Evolutionary conservation across 108 stramenopile genomes (phyloP), one percentile per base, ranked within the genome.

Genomic region (Cyclotella baltica): DNA sequence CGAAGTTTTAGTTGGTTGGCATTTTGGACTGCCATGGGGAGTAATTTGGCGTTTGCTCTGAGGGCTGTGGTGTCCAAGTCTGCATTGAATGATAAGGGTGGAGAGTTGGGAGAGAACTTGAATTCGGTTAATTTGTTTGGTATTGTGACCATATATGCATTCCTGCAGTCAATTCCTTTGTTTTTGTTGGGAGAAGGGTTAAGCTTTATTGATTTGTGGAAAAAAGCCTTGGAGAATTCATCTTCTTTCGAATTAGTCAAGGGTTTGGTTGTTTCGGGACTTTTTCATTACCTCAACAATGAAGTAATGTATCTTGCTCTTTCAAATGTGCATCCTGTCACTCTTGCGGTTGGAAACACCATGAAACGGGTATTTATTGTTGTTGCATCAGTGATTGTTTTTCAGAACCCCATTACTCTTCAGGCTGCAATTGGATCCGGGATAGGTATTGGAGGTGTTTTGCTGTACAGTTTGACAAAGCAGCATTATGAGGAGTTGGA

Each of bases 341-440:
- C 98, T 18, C 70, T 95, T 40, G 98, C 98, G 1, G 97, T 98
- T 29, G 98, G 96, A 58, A 98, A 98, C 67, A 98, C 97, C 20
- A 88, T 97, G 90, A 98, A 98, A 83, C 90, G 98, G 13, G 97
- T 98, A 23, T 94, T 98, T 48, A 98, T 98, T 84, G 87, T 98
- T 70, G 92, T 95, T 4, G 94, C 97, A n/a, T 92, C 95, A 40
- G 92, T 98, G 22, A 55, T 97, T 48, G 97, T 96, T 18, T 97
- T 97, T 84, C 88, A 85, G 5, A 97, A 95, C 51, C 93, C 93
- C 28, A 86, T 98, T 53, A 77, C 94, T 20, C 37, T 85, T 25
- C 90, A 90, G 67, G 89, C 92, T 3, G 87, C 79, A 19, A 87
- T 93, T 66, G 96, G 96, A 57, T 90, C 91, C 0, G 81, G 86